Base-by-base conservation (phyloP, 495 filamentous ascomycete species). In the Aspergillus kassunensis region DNA sequence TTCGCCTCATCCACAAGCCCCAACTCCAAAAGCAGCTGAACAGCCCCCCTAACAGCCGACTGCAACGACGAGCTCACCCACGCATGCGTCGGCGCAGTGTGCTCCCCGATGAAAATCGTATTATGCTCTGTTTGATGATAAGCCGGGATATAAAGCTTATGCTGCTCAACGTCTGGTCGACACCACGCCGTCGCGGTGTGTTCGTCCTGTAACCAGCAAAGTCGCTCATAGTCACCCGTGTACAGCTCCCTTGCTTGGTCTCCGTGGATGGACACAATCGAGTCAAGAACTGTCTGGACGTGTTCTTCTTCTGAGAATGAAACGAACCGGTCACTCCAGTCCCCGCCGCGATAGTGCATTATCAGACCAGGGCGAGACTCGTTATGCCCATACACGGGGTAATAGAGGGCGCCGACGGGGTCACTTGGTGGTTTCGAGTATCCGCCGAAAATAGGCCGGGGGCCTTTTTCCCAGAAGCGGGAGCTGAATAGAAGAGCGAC, bases 1-100 rank as follows among this genome's bases (percentile, higher is more conserved):
- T 86, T 87, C 15, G 83, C 83, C 61, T 86, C 83, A 58, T 86
- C 82, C 1, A 86, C 80, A 44, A 87, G 61, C 0, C 84, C 84
- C 55, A 86, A 70, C 48, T 85, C 80, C n/a, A 87, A 68, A 51
- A 85, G 64, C 52, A 86, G 51, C 61, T 87, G 84, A 15, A 83
- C 73, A 0, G 74, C 74, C 0, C 83, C 84, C 0, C 83, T 65
- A 25, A 86, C 80, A 0, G 80, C 80, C 23, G 76, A 80, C 55
- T 87, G 81, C 16, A 87, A 56, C 0, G 82, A 80, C 12, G 75
- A 76, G 16, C 80, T 78, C 27, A 87, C 84, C 84, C 84, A 87
- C 3, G 82, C 82, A 57, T 86, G 83, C 7, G 84, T 86, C 54
- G 81, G 84, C 20, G 75, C 77, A 2, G 83, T 87, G 59, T 86